A percentile compares a stretch with the other conserved stretches of the same genome.
phyloP scores from a whole-genome alignment of 257 asterid genomes.

The Euphrasia confusa region DNA sequence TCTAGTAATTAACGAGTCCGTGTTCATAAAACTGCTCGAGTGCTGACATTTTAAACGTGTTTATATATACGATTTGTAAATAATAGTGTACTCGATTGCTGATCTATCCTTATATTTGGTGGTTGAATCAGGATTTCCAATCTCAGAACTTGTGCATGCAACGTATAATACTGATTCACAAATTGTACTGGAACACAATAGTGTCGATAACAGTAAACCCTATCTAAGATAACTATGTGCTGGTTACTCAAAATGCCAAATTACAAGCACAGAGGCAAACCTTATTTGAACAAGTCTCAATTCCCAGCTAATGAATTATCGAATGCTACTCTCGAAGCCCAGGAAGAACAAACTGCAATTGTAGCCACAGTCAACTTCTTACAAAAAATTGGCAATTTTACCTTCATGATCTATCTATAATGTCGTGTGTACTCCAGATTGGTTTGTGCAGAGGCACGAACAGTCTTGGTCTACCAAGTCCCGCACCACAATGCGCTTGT shows the following conservation, averaged over 20 bases:
- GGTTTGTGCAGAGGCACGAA: slow-evolving; percentile 85
- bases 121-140: no score
- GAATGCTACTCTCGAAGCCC: no score
- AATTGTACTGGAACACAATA: not conserved
- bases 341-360: not conserved
- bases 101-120: no score
- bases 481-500: slow-evolving; percentile 61
- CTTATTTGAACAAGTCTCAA: not conserved
- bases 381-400: not conserved
- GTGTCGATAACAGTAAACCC: not conserved
- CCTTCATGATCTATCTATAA: slow-evolving; percentile 27
- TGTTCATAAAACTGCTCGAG: no score
- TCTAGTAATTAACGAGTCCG: no score
- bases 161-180: not conserved
- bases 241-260: slow-evolving; percentile 2
- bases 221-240: not conserved
- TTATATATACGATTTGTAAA: no score
- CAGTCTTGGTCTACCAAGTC: slow-evolving; percentile 66
- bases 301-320: no score
- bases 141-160: not conserved
- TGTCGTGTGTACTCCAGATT: slow-evolving; percentile 49
- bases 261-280: slow-evolving; percentile 6
- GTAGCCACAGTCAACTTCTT: not conserved
- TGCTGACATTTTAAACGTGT: no score
- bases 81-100: no score